Evolutionary conservation across 2,329 filamentous ascomycete species (phyloP), one percentile per base, ranked within the genome.

Genomic region (Pyrenophora teres): DNA sequence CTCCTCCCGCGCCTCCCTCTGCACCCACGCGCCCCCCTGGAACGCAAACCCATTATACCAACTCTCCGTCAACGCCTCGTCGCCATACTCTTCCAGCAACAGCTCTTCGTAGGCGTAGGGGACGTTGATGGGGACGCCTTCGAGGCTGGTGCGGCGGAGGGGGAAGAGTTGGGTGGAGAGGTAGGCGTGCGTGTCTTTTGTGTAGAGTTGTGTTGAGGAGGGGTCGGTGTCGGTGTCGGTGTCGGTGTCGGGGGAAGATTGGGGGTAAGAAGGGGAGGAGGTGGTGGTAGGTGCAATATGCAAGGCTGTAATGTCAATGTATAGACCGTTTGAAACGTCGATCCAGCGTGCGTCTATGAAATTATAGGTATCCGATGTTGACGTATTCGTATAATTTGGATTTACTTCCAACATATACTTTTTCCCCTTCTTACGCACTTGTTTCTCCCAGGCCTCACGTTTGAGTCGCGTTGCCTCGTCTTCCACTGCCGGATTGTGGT

Each of bases 321-420:
- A 86, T 0, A 86, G 67, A 0, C 83, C 83, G 0, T 80, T 84
- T 0, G 78, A 72, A 16, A 75, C 83, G 61, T 86, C 83, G 54
- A 86, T 83, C 82, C 82, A 86, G 18, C 83, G 75, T 8, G 79
- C 83, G 62, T 86, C 83, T 46, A 86, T 86, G 27, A 80, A 75
- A 54, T 86, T 86, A 41, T 77, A 59, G 10, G 48, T 68, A 57
- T 86, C 83, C 2, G 36, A 45, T 0, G 69, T 76, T 2, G 72
- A 74, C 18, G 74, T 70, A 50, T 80, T 76, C 4, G 69, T 68
- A 60, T 78, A 84, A 57, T 83, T 72, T 8, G 83, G 83, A 52
- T 86, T 86, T 46, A 86, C 77, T 45, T 86, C 83, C 4, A 86
- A 71, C 38, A 86, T 68, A 60, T 84, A 86, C 15, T 77, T 62